Percentiles rank a stretch among this genome's conserved stretches.
Evolutionary conservation across 441 rosid species (phyloP).

Genomic region (Jatropha podagrica): DNA sequence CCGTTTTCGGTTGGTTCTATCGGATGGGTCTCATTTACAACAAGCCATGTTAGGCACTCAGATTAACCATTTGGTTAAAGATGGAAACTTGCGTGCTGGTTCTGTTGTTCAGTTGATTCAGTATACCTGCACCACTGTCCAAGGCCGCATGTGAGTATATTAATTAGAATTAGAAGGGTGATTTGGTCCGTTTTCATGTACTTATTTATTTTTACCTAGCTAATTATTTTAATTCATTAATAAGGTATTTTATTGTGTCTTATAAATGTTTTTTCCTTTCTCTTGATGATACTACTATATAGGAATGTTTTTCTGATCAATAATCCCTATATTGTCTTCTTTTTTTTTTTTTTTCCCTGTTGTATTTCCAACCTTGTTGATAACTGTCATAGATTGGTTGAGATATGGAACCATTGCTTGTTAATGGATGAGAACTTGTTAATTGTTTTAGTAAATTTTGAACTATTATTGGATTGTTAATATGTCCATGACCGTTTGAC

Average conservation of each 20-base stretch:
- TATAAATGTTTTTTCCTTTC: too few species aligned
- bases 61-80: slow-evolving; percentile 47
- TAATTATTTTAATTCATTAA: too few species aligned
- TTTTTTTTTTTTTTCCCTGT: not conserved
- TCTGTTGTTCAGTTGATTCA: slow-evolving; percentile 54
- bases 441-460: too few species aligned
- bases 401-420: not conserved
- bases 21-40: slow-evolving; percentile 57
- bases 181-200: too few species aligned
- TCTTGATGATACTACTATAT: too few species aligned
- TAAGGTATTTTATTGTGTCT: too few species aligned
- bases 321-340: too few species aligned
- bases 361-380: not conserved
- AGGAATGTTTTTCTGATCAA: too few species aligned
- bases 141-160: slow-evolving; percentile 47
- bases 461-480: not conserved
- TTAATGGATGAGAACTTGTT: not conserved
- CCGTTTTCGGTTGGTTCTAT: slow-evolving; percentile 55
- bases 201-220: too few species aligned
- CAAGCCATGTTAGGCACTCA: slow-evolving; percentile 75
- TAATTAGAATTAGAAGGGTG: too few species aligned
- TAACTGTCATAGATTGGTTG: not conserved
- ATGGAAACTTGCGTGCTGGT: slow-evolving; percentile 54
- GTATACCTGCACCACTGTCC: slow-evolving; percentile 59
- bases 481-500: too few species aligned